Evolutionary conservation across 78 protist genomes (phyloP).

Genomic region (Tieghemostelium lacteum): DNA sequence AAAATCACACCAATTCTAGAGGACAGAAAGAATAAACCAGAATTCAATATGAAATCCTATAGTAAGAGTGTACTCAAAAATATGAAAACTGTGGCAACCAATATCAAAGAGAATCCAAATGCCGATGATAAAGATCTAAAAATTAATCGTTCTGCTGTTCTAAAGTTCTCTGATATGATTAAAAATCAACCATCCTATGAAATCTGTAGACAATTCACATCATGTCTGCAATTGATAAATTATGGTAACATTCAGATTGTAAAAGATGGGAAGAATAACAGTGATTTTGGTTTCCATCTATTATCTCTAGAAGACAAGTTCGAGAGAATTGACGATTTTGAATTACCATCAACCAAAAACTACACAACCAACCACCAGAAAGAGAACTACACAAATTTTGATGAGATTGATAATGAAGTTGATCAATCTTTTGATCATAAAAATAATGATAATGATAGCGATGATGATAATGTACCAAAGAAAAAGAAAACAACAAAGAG

Average conservation of each 20-base stretch:
- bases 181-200: conserved; percentile 4
- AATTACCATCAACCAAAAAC: background rate
- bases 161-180: conserved; percentile 22
- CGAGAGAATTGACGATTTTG: conserved; percentile 7
- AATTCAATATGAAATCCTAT: conserved; percentile 43
- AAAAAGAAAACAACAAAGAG: background rate
- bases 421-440: background rate
- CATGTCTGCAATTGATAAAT: conserved; percentile 62
- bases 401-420: conserved; percentile 16
- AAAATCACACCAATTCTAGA: conserved; percentile 46
- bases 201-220: conserved; percentile 45
- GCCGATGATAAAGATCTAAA: background rate
- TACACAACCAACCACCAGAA: background rate
- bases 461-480: background rate
- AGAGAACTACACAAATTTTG: background rate
- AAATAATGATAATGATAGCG: background rate
- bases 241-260: conserved; percentile 64
- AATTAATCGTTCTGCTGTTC: background rate
- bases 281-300: conserved; percentile 26
- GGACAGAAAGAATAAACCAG: conserved; percentile 44
- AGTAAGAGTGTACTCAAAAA: conserved; percentile 21
- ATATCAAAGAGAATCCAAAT: background rate
- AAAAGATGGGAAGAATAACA: background rate
- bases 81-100: conserved; percentile 9
- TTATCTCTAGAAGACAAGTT: conserved; percentile 14